These are phyloP conservation scores for Solanum virginianum DNA, from an alignment of 257 asterid genomes.

Conservation along the genomic window DNA sequence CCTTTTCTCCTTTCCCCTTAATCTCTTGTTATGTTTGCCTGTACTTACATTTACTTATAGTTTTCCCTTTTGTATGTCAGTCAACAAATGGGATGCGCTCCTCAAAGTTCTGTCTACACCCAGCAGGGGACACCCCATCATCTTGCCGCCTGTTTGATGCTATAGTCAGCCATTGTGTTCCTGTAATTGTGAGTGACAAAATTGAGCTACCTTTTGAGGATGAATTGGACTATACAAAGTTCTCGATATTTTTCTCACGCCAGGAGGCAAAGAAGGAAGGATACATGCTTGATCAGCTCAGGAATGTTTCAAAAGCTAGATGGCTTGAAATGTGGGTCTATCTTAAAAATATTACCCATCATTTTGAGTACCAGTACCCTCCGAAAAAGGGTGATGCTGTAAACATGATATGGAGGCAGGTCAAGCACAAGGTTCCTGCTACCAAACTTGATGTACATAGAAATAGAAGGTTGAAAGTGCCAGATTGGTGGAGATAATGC, in stretches of 20 bases:
- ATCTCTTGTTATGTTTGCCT: neutral
- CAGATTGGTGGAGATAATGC: constrained; percentile 82
- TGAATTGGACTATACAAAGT: constrained; percentile 78
- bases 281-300: constrained; percentile 51
- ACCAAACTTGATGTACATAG: constrained; percentile 65
- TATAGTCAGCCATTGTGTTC: constrained; percentile 88
- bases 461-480: constrained; percentile 64
- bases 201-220: constrained; percentile 87
- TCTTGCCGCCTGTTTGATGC: constrained; percentile 97
- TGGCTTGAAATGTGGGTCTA: constrained; percentile 74
- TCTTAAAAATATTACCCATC: constrained; percentile 55
- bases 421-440: constrained; percentile 55
- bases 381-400: constrained; percentile 74
- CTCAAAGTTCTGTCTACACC: constrained; percentile 83
- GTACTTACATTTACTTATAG: neutral
- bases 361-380: constrained; percentile 68
- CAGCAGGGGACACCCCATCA: constrained; percentile 98
- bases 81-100: constrained; percentile 75
- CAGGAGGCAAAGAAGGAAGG: constrained; percentile 50
- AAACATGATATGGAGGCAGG: constrained; percentile 88
- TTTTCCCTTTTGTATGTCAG: constrained; percentile 23
- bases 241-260: constrained; percentile 72
- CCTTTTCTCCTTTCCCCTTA: too few relatives aligned
- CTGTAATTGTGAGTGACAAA: constrained; percentile 81
- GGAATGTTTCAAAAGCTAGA: constrained; percentile 37